Evolutionary conservation across 208 protist species (phyloP).

Genomic region (Leishmania braziliensis): DNA sequence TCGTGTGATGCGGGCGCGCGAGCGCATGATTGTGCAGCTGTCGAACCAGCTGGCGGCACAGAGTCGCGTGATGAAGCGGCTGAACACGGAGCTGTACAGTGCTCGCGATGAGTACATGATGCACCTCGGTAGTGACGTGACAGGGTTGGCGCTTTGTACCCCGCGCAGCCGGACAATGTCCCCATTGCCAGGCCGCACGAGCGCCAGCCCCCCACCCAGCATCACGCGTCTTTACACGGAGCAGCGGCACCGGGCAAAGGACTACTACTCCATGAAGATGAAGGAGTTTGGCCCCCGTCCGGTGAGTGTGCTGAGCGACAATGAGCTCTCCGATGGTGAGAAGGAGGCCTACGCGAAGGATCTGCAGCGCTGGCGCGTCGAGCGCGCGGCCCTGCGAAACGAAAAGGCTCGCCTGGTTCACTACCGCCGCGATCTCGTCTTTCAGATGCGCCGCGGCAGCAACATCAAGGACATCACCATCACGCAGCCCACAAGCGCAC

Average conservation of each 20-base stretch:
- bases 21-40: slow-evolving; percentile 25
- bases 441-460: slow-evolving; percentile 61
- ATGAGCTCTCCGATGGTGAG: slow-evolving; percentile 39
- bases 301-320: slow-evolving; percentile 46
- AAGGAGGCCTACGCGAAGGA: slow-evolving; percentile 28
- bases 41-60: slow-evolving; percentile 7
- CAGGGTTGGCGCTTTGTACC: slow-evolving; percentile 18
- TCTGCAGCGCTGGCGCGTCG: slow-evolving; percentile 47
- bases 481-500: slow-evolving; percentile 30
- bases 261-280: slow-evolving; percentile 30
- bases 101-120: slow-evolving; percentile 28
- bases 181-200: neutral
- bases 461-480: slow-evolving; percentile 65
- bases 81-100: slow-evolving; percentile 42
- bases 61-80: slow-evolving; percentile 1
- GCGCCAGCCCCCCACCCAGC: neutral
- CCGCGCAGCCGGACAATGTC: slow-evolving; percentile 4
- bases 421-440: slow-evolving; percentile 46
- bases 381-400: slow-evolving; percentile 47
- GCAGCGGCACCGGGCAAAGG: slow-evolving; percentile 23
- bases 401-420: slow-evolving; percentile 35
- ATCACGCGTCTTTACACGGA: slow-evolving; percentile 30
- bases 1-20: slow-evolving; percentile 31
- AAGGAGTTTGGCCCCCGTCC: slow-evolving; percentile 7
- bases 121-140: slow-evolving; percentile 29